Evolutionary conservation across 2,329 filamentous ascomycete species (phyloP).

Genomic region (Microsporum ferrugineum): DNA sequence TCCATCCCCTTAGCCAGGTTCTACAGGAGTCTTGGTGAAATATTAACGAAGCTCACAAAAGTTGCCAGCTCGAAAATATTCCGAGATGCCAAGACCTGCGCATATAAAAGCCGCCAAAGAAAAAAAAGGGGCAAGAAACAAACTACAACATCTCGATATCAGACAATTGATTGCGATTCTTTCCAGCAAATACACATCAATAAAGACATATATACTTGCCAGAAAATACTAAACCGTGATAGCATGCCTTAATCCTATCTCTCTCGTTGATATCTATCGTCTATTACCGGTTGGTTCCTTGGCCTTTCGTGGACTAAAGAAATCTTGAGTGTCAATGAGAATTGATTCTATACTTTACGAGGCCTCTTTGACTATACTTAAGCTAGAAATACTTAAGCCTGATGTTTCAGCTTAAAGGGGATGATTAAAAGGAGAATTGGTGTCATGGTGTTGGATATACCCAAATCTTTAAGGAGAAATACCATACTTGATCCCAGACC

Average conservation of each 20-base stretch:
- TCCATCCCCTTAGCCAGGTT: slow-evolving; percentile 8
- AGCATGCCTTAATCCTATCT: background rate
- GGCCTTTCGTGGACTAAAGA: background rate
- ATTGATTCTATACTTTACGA: background rate
- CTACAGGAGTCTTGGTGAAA: background rate
- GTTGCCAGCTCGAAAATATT: background rate
- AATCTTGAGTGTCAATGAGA: background rate
- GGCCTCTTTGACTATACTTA: background rate
- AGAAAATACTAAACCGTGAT: background rate
- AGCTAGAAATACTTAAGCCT: background rate
- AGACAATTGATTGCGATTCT: background rate
- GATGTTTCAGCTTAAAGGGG: too few relatives aligned
- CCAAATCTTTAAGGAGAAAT: too few relatives aligned
- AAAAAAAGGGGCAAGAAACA: background rate
- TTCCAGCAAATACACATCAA: background rate
- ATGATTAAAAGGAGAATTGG: too few relatives aligned
- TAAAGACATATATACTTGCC: background rate
- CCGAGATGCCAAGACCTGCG: background rate
- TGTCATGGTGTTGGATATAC: too few relatives aligned
- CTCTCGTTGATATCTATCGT: too few relatives aligned
- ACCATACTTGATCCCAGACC: too few relatives aligned
- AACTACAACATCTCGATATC: background rate
- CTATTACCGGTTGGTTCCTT: too few relatives aligned
- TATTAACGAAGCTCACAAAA: background rate
- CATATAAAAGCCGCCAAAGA: background rate